phyloP scores from a whole-genome alignment of 2,329 filamentous ascomycete species.

The Cadophora malorum region DNA sequence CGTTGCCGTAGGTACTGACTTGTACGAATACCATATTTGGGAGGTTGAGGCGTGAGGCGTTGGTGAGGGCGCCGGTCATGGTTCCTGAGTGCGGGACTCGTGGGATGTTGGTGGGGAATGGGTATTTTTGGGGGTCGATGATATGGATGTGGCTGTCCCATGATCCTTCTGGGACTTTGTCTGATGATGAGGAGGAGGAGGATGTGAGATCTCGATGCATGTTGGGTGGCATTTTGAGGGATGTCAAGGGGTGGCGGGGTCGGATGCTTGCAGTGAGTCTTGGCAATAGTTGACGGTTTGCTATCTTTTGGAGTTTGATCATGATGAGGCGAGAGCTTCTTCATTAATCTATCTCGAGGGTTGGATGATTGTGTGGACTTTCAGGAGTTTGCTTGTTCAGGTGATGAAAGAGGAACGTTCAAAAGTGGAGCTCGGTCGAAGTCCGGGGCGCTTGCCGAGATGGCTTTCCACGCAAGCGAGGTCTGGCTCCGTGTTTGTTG shows the following conservation, averaged over 20 bases:
- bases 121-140: constrained; percentile 59
- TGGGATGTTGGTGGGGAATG: constrained; percentile 52
- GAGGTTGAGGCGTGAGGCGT: constrained; percentile 58
- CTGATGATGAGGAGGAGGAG: constrained; percentile 8
- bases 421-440: constrained; percentile 11
- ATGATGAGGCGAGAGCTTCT: not conserved
- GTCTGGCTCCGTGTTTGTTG: not conserved
- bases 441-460: not conserved
- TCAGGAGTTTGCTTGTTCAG: not conserved
- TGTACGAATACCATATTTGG: constrained; percentile 62
- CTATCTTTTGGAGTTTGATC: no score
- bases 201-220: constrained; percentile 8
- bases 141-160: constrained; percentile 65
- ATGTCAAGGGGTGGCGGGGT: not conserved
- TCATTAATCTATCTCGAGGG: not conserved
- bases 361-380: not conserved
- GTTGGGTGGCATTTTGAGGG: not conserved
- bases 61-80: constrained; percentile 56
- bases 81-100: constrained; percentile 60
- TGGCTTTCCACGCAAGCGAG: not conserved
- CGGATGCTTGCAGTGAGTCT: not conserved
- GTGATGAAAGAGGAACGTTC: not conserved
- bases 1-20: constrained; percentile 65
- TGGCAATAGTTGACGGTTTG: not conserved
- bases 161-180: constrained; percentile 16